A percentile compares a stretch with the other conserved stretches of the same genome.
Conservation (phyloP, 2,329 filamentous ascomycete species). For the Talaromyces sp. region DNA sequence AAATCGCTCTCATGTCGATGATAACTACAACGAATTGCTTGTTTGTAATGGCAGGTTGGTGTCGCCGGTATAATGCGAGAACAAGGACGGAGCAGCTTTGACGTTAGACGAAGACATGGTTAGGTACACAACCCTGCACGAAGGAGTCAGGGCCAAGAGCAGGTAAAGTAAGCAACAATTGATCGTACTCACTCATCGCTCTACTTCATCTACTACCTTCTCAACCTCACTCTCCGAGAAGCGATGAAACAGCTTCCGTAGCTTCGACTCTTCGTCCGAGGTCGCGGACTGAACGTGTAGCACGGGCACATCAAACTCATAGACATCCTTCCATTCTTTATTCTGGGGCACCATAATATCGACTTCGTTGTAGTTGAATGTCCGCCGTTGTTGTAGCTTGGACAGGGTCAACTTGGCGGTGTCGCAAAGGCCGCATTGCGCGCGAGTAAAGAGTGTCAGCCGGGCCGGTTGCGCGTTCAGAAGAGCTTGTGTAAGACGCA, state of each 20-base stretch:
- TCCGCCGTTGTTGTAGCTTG: conserved; percentile 50
- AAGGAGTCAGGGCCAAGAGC: not conserved
- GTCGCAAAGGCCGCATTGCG: conserved; percentile 58
- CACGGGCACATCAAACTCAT: conserved; percentile 63
- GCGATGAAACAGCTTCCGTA: conserved; percentile 59
- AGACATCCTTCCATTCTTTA: conserved; percentile 56
- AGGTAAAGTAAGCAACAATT: not conserved
- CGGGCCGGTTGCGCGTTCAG: conserved; percentile 34
- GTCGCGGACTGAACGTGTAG: conserved; percentile 54
- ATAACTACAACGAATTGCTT: not conserved
- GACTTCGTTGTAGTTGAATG: conserved; percentile 56
- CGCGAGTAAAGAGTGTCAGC: conserved; percentile 59
- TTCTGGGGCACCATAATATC: conserved; percentile 56
- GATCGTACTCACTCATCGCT: conserved; percentile 22
- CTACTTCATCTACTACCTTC: conserved; percentile 50
- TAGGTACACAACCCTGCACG: not conserved
- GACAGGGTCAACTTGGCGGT: conserved; percentile 56
- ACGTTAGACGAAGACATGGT: not conserved
- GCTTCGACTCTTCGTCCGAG: conserved; percentile 55
- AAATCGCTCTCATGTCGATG: not conserved
- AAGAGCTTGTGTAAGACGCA: conserved; percentile 32
- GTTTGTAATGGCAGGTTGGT: not conserved
- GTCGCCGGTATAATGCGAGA: not conserved
- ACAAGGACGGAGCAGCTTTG: not conserved
- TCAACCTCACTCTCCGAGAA: conserved; percentile 57